phyloP scores from a whole-genome alignment of 73 alveolate genomes.

The Paramecium tetraurelia region DNA sequence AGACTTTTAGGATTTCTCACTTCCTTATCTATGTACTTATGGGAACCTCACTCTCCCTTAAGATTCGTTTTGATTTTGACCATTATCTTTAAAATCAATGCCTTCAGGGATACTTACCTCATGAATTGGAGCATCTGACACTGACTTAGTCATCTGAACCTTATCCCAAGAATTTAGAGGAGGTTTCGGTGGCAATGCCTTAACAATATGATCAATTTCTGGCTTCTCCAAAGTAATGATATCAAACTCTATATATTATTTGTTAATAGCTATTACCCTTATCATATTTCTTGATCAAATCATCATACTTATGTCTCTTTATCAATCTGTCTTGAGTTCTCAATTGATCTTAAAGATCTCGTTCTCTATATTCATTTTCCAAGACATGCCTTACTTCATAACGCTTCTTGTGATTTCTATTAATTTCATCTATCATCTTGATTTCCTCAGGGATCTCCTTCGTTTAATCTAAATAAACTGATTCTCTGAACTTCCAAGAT shows the following conservation, averaged over 20 bases:
- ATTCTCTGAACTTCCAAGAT: slow-evolving; percentile 33
- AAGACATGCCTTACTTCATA: background rate
- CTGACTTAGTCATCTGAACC: background rate
- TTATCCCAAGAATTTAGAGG: slow-evolving; percentile 31
- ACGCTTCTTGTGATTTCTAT: slow-evolving; percentile 1
- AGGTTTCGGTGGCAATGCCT: slow-evolving; percentile 48
- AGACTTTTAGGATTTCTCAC: slow-evolving; percentile 12
- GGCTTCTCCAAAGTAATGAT: slow-evolving; percentile 15
- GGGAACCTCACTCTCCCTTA: background rate
- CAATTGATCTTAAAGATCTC: background rate
- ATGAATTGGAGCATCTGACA: background rate
- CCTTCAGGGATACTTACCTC: slow-evolving; percentile 29
- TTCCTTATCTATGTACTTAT: background rate
- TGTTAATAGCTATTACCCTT: background rate
- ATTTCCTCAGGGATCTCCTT: slow-evolving; percentile 17
- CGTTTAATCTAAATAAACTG: slow-evolving; percentile 33
- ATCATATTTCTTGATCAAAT: slow-evolving; percentile 18
- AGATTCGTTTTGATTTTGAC: background rate
- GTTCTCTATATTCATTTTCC: slow-evolving; percentile 20
- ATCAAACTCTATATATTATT: background rate
- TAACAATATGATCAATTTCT: slow-evolving; percentile 24
- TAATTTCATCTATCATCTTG: slow-evolving; percentile 14
- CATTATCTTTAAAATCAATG: background rate
- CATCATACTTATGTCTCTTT: slow-evolving; percentile 3
- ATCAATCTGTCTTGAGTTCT: slow-evolving; percentile 23